phyloP scores from a whole-genome alignment of 1,139 yeast genomes.

The Diutina rugosa region DNA sequence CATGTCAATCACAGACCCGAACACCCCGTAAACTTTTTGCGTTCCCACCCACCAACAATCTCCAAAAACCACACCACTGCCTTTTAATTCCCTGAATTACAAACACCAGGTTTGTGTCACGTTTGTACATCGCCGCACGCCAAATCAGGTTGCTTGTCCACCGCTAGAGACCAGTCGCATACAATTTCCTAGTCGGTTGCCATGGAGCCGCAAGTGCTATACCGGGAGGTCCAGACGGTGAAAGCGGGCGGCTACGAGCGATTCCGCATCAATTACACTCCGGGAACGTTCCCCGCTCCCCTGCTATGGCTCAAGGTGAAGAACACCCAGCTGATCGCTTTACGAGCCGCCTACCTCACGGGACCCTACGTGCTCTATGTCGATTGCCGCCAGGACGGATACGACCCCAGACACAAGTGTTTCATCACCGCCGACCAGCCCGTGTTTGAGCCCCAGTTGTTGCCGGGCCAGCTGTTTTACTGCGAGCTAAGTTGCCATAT shows the following conservation, averaged over 20 bases:
- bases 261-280: neutral
- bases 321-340: constrained; percentile 61
- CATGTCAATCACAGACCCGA: neutral
- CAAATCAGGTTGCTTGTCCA: neutral
- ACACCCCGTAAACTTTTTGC: too few species aligned
- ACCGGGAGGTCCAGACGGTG: neutral
- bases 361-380: constrained; percentile 89
- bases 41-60: too few species aligned
- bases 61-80: too few species aligned
- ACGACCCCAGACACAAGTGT: constrained; percentile 37
- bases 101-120: neutral
- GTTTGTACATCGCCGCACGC: neutral
- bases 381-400: constrained; percentile 60
- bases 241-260: constrained; percentile 2
- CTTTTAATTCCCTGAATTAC: too few species aligned
- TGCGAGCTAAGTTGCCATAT: neutral
- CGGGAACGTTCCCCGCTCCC: neutral
- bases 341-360: constrained; percentile 77
- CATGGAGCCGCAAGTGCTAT: neutral
- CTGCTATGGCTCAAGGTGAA: constrained; percentile 49
- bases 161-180: too few species aligned
- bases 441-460: constrained; percentile 49
- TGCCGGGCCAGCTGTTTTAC: constrained; percentile 1
- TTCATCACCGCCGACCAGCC: constrained; percentile 60
- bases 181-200: neutral